These are phyloP conservation scores for Rhodotorula mucilaginosa DNA, from an alignment of 1,284 basidiomycete species.

Conservation along the genomic window DNA sequence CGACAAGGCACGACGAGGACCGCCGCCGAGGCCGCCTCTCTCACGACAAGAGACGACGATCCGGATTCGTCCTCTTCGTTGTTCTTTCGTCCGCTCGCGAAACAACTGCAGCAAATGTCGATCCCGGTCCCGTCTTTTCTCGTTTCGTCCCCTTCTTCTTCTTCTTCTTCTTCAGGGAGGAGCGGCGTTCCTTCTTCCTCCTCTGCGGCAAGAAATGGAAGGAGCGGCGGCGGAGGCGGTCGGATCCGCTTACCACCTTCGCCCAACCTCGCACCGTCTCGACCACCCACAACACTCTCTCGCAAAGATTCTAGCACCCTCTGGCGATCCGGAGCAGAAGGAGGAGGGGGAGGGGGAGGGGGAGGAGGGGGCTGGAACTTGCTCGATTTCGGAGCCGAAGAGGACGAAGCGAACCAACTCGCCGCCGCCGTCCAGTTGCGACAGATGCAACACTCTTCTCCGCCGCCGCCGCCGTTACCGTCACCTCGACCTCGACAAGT, in stretches of 20 bases:
- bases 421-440: not conserved
- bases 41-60: not conserved
- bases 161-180: not conserved
- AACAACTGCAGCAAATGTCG: not conserved
- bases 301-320: not conserved
- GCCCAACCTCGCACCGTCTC: not conserved
- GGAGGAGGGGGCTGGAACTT: conserved; percentile 17
- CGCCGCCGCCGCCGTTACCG: no score
- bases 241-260: not conserved
- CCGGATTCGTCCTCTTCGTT: not conserved
- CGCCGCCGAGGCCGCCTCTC: not conserved
- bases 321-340: not conserved
- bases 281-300: conserved; percentile 3
- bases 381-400: conserved; percentile 34
- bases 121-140: conserved; percentile 6
- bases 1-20: not conserved
- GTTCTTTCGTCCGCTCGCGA: conserved; percentile 26
- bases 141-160: conserved; percentile 7
- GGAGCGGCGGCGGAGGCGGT: not conserved
- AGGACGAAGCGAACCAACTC: conserved; percentile 15
- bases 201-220: not conserved
- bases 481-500: no score
- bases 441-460: not conserved
- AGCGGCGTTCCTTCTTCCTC: conserved; percentile 3
- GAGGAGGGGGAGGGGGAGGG: not conserved